Conservation (phyloP, 2,329 filamentous ascomycete species). For the Penicillium rolfsii region DNA sequence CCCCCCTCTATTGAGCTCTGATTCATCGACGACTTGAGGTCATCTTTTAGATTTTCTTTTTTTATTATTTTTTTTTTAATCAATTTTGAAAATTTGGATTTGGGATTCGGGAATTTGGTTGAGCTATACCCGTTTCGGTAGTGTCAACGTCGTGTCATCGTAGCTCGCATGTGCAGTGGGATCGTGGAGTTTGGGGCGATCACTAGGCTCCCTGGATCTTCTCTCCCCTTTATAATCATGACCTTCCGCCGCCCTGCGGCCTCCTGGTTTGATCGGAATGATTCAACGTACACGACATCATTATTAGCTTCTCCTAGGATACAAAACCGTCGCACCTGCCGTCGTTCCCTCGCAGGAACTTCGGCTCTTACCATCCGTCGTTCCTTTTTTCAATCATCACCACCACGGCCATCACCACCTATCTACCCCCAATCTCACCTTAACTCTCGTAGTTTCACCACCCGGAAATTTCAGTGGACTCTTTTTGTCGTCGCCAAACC, state of each 20-base stretch:
- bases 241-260: background rate
- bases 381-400: constrained; percentile 3
- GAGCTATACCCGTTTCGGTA: constrained; percentile 36
- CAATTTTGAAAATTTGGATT: constrained; percentile 3
- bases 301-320: background rate
- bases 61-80: background rate
- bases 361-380: constrained; percentile 6
- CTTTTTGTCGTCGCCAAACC: background rate
- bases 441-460: background rate
- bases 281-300: background rate
- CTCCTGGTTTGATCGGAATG: background rate
- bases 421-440: constrained; percentile 6
- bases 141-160: constrained; percentile 47
- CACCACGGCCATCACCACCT: background rate
- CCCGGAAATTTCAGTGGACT: background rate
- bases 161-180: constrained; percentile 34
- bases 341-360: constrained; percentile 20
- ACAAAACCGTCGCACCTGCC: constrained; percentile 13
- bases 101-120: constrained; percentile 15
- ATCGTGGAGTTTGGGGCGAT: constrained; percentile 45
- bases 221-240: constrained; percentile 27
- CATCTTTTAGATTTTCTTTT: background rate
- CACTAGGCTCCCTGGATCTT: constrained; percentile 35
- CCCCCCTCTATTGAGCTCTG: constrained; percentile 15
- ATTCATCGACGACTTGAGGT: constrained; percentile 20